These are phyloP conservation scores for Picea abies DNA, from an alignment of 83 land plant genomes.

Conservation along the genomic window DNA sequence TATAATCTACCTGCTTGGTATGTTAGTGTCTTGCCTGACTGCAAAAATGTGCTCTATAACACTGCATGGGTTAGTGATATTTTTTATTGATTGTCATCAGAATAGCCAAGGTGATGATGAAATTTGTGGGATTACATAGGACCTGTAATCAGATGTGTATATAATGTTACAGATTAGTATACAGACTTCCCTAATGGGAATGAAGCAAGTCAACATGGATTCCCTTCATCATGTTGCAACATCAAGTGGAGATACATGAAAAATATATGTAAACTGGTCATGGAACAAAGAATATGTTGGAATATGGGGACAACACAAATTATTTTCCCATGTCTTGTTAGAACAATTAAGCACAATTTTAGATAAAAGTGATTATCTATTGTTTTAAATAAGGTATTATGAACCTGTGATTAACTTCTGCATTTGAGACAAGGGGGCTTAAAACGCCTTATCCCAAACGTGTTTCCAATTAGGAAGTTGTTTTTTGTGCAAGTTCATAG, in stretches of 20 bases:
- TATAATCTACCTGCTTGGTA: constrained; percentile 85
- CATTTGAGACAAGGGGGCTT: too few species aligned
- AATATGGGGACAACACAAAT: constrained; percentile 17
- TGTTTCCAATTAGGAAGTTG: too few species aligned
- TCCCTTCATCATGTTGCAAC: too few species aligned
- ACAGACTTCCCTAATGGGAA: too few species aligned
- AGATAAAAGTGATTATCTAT: constrained; percentile 85
- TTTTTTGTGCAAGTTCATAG: not conserved
- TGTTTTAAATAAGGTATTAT: constrained; percentile 76
- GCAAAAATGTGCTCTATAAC: constrained; percentile 70
- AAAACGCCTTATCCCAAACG: too few species aligned
- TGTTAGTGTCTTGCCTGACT: constrained; percentile 90
- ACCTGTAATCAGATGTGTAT: not conserved
- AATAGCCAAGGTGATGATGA: not conserved
- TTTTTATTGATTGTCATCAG: not conserved
- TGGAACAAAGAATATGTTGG: too few species aligned
- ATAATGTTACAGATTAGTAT: constrained; percentile 27
- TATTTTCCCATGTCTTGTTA: constrained; percentile 32
- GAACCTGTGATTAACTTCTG: too few species aligned
- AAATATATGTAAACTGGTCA: too few species aligned
- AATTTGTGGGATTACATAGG: not conserved
- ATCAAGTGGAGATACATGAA: too few species aligned
- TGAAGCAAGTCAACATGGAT: too few species aligned
- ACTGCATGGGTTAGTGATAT: constrained; percentile 70
- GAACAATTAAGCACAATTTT: constrained; percentile 64